Conservation (phyloP, 202 grass and related monocot species). For the Zizania palustris region DNA sequence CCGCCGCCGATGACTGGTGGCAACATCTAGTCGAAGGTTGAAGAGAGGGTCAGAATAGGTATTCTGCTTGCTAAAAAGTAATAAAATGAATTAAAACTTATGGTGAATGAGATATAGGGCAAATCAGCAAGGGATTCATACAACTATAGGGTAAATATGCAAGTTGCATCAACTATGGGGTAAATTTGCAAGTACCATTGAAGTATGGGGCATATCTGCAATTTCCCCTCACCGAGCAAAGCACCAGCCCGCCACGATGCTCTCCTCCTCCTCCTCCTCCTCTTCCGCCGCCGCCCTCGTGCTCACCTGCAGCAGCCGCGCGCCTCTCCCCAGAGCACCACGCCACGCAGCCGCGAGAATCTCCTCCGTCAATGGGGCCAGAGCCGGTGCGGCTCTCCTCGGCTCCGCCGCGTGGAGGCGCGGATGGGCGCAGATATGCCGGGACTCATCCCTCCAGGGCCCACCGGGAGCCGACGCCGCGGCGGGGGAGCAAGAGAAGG, state of each 20-base stretch:
- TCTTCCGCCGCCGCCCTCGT: background rate
- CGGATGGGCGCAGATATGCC: slow-evolving; percentile 37
- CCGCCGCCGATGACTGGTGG: too few species aligned
- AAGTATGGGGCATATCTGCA: too few species aligned
- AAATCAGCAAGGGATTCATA: too few species aligned
- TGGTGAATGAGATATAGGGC: too few species aligned
- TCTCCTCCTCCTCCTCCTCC: background rate
- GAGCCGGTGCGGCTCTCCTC: background rate
- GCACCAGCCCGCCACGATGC: slow-evolving; percentile 1
- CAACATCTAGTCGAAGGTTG: too few species aligned
- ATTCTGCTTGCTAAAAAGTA: too few species aligned
- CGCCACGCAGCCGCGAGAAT: background rate
- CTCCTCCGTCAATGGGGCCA: background rate
- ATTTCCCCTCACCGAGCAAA: background rate
- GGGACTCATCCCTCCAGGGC: slow-evolving; percentile 45
- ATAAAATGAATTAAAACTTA: too few species aligned
- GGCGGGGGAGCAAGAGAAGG: slow-evolving; percentile 38
- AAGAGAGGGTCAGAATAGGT: too few species aligned
- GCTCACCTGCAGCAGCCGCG: slow-evolving; percentile 8
- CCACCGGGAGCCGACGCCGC: slow-evolving; percentile 24
- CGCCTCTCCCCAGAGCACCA: background rate
- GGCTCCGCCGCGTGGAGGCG: background rate
- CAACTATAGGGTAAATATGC: too few species aligned
- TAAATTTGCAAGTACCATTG: too few species aligned
- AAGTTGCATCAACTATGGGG: too few species aligned